These are phyloP conservation scores for Mentha longifolia DNA, from an alignment of 257 asterid species.

Conservation along the genomic window DNA sequence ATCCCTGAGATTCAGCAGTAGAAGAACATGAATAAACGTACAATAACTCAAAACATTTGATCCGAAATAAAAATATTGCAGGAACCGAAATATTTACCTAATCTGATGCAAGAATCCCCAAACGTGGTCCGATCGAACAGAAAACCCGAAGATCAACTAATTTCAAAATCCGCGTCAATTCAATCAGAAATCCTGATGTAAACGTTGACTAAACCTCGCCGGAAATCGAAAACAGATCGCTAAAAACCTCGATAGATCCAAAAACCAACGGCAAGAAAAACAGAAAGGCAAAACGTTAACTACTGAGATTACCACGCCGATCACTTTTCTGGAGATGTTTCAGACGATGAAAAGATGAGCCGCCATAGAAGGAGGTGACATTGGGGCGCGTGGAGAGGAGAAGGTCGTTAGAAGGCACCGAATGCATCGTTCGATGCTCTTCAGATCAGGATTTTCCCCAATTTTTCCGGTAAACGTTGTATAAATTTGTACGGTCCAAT, in stretches of 20 bases:
- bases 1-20: not conserved
- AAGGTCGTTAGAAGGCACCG: slow-evolving; percentile 66
- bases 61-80: not conserved
- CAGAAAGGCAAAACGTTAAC: slow-evolving; percentile 54
- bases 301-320: slow-evolving; percentile 66
- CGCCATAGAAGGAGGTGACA: slow-evolving; percentile 56
- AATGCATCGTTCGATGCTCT: slow-evolving; percentile 97
- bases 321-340: slow-evolving; percentile 62
- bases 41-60: too few relatives aligned
- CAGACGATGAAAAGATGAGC: slow-evolving; percentile 61
- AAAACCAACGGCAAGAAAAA: slow-evolving; percentile 10
- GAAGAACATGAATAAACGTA: not conserved
- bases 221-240: slow-evolving; percentile 37
- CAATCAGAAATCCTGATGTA: slow-evolving; percentile 27
- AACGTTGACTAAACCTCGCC: slow-evolving; percentile 27
- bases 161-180: slow-evolving; percentile 27
- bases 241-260: slow-evolving; percentile 28
- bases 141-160: slow-evolving; percentile 23
- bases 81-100: too few relatives aligned
- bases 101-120: not conserved
- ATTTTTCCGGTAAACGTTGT: slow-evolving; percentile 18
- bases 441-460: slow-evolving; percentile 43
- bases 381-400: slow-evolving; percentile 47
- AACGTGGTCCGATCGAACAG: slow-evolving; percentile 31
- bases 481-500: slow-evolving; percentile 2